Evolutionary conservation across 2,329 filamentous ascomycete genomes (phyloP).

Genomic region (Tolypocladium paradoxum): DNA sequence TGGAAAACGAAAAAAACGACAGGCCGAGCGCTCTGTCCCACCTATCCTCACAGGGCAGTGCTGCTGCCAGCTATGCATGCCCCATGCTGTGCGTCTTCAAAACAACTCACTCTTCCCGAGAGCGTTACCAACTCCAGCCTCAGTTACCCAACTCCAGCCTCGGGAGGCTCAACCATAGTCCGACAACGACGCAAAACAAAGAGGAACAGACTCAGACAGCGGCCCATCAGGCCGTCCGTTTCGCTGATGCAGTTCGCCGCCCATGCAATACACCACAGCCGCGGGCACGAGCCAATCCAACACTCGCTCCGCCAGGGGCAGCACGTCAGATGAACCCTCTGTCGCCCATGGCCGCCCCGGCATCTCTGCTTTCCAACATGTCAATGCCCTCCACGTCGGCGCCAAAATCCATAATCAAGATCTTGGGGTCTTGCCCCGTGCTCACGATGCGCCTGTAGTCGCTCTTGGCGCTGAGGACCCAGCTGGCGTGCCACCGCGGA

Average conservation of each 20-base stretch:
- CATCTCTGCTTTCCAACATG: slow-evolving; percentile 37
- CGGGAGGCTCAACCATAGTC: background rate
- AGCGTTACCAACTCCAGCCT: background rate
- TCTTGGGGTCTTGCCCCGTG: slow-evolving; percentile 87
- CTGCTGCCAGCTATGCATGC: background rate
- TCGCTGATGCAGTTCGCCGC: background rate
- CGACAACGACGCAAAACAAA: background rate
- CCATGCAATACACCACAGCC: background rate
- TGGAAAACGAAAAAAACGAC: background rate
- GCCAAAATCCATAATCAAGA: slow-evolving; percentile 89
- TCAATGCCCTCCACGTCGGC: slow-evolving; percentile 47
- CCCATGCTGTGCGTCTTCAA: background rate
- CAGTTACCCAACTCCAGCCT: background rate
- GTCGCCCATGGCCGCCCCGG: slow-evolving; percentile 4
- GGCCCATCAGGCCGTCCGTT: background rate
- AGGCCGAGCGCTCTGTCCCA: background rate
- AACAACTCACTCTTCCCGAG: background rate
- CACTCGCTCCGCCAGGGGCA: background rate
- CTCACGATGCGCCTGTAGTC: slow-evolving; percentile 92
- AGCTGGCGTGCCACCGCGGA: slow-evolving; percentile 90
- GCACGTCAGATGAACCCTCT: slow-evolving; percentile 15
- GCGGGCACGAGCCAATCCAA: background rate
- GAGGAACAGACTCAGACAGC: background rate
- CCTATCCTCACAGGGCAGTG: background rate
- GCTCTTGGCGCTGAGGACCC: slow-evolving; percentile 92